A percentile compares a stretch with the other conserved stretches of the same genome.
Conservation (phyloP, 2,329 filamentous ascomycete genomes). For the Blumeriella jaapii region DNA sequence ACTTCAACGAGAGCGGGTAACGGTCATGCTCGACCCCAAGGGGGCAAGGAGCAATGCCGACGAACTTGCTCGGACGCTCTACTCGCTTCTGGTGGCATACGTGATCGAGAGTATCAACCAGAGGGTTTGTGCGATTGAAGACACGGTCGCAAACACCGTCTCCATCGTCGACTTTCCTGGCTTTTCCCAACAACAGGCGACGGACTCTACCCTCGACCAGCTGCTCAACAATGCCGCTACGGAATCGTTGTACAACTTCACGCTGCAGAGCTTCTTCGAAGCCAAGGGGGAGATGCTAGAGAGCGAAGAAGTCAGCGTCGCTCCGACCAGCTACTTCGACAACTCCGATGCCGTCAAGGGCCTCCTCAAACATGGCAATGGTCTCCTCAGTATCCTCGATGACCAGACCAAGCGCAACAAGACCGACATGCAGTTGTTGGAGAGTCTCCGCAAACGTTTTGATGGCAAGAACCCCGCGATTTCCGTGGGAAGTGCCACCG, state of each 20-base stretch:
- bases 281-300: constrained; percentile 87
- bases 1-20: constrained; percentile 91
- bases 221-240: constrained; percentile 89
- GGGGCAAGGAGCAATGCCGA: constrained; percentile 88
- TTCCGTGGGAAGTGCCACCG: constrained; percentile 60
- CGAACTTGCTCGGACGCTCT: constrained; percentile 84
- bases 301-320: constrained; percentile 81
- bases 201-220: constrained; percentile 79
- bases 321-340: constrained; percentile 93
- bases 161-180: constrained; percentile 95
- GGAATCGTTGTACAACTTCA: constrained; percentile 86
- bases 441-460: constrained; percentile 85
- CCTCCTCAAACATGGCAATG: constrained; percentile 84
- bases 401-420: constrained; percentile 88
- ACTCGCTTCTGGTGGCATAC: constrained; percentile 87
- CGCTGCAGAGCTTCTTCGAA: constrained; percentile 92
- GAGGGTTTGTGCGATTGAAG: constrained; percentile 74
- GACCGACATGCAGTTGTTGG: constrained; percentile 79
- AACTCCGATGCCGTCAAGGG: constrained; percentile 92
- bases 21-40: constrained; percentile 88
- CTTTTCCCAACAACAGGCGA: constrained; percentile 76
- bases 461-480: constrained; percentile 91
- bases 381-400: constrained; percentile 85
- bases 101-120: constrained; percentile 91
- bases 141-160: constrained; percentile 83